phyloP scores from a whole-genome alignment of 2,329 filamentous ascomycete species.

The Curvularia sp. region DNA sequence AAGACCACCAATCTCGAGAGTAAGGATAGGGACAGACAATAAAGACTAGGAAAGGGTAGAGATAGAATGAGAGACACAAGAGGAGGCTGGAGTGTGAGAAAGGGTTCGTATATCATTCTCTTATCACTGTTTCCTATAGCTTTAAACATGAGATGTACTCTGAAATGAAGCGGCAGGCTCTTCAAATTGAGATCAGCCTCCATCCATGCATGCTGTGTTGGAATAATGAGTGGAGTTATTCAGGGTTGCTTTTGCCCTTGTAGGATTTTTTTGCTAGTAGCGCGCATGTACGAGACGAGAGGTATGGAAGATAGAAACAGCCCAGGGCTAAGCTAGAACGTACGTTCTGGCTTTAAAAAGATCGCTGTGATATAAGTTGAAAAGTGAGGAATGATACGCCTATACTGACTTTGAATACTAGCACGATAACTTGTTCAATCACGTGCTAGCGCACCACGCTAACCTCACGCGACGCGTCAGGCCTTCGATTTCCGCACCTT shows the following conservation, averaged over 20 bases:
- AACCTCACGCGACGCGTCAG: constrained; percentile 21
- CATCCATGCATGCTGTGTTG: too few relatives aligned
- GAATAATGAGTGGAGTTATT: too few relatives aligned
- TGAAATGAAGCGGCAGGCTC: not conserved
- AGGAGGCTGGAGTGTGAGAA: not conserved
- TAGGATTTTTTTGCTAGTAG: too few relatives aligned
- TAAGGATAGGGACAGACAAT: not conserved
- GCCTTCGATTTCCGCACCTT: constrained; percentile 1
- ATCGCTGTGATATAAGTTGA: too few relatives aligned
- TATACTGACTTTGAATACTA: too few relatives aligned
- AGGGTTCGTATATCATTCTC: too few relatives aligned
- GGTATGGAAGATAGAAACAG: too few relatives aligned
- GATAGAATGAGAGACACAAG: not conserved
- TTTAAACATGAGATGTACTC: not conserved
- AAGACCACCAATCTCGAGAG: not conserved
- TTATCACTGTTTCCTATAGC: not conserved
- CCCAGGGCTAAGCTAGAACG: too few relatives aligned
- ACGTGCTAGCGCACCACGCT: constrained; percentile 21
- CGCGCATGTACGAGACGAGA: too few relatives aligned
- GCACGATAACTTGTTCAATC: not conserved
- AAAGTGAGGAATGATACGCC: too few relatives aligned
- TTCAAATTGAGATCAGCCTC: not conserved
- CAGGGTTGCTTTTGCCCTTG: too few relatives aligned
- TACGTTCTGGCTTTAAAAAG: too few relatives aligned
- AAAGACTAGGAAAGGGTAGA: not conserved